Base-by-base conservation (phyloP, 2,329 filamentous ascomycete genomes). In the Clonostachys sp. region DNA sequence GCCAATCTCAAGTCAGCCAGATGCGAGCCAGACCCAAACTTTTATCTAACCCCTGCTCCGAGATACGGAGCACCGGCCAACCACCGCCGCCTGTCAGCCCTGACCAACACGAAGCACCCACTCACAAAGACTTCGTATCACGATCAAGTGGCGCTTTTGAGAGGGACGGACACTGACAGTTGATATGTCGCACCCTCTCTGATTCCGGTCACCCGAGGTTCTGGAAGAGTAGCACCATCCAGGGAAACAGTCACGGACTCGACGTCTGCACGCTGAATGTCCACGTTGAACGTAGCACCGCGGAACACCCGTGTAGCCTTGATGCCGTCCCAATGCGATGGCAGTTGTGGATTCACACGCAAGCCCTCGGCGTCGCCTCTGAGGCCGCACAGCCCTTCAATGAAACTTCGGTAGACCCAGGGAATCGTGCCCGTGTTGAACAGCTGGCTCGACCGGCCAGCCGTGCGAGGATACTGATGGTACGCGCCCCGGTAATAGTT, bases 361-460 rank as follows among this genome's bases (percentile, higher is more conserved):
- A 81, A 55, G 0, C 77, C 77, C 2, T 72, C 60, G 2, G 61
- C 61, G 12, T 75, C 74, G 24, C 78, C 78, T 12, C 68, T 66
- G 36, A 81, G 60, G 0, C 78, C 77, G 50, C 76, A 80, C 6
- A 81, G 58, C 0, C 77, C 76, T 57, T 81, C 77, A 42, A 79
- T 71, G 53, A 81, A 70, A 57, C 69, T 74, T 10, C 77, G 67
- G 58, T 80, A 81, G 4, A 68, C 75, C 78, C 77, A 81, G 16
- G 74, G 73, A 20, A 78, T 72, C 6, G 77, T 81, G 5, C 77
- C 78, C 2, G 77, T 81, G 57, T 81, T 81, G 63, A 81, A 80
- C 14, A 81, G 58, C 57, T 80, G 77, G 53, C 74, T 78, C 10
- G 75, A 78, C 1, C 77, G 70, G 4, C 78, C 78, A 5, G 77